Conservation (phyloP, 2,329 filamentous ascomycete species). For the Eutypa lata region DNA sequence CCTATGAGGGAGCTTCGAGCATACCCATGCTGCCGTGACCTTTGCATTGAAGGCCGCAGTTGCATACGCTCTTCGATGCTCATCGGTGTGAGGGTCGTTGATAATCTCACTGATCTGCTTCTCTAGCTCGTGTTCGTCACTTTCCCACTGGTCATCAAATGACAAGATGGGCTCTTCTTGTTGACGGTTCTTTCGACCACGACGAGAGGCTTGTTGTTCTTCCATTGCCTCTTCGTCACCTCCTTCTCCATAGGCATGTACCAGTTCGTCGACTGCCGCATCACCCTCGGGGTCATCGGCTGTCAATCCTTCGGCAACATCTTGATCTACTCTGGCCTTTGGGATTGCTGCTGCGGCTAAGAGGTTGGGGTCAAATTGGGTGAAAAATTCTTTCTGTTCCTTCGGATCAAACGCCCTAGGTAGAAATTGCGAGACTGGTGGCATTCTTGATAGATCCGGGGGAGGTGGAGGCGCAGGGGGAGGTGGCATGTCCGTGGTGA, state of each 20-base stretch:
- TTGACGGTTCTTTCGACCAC: conserved; percentile 23
- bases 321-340: conserved; percentile 14
- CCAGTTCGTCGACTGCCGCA: conserved; percentile 41
- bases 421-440: conserved; percentile 27
- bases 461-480: conserved; percentile 27
- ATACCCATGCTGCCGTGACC: conserved; percentile 50
- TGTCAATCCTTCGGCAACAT: conserved; percentile 23
- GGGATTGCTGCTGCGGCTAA: conserved; percentile 21
- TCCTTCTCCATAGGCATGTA: conserved; percentile 33
- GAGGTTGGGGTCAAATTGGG: conserved; percentile 26
- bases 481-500: conserved; percentile 24
- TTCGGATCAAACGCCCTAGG: conserved; percentile 24
- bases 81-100: conserved; percentile 52
- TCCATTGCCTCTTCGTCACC: conserved; percentile 9
- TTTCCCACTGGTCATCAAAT: conserved; percentile 61
- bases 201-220: conserved; percentile 14
- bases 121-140: conserved; percentile 64
- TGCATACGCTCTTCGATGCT: conserved; percentile 57
- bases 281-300: conserved; percentile 33
- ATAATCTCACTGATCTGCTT: conserved; percentile 69
- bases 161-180: conserved; percentile 41
- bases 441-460: conserved; percentile 25
- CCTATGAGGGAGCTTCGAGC: conserved; percentile 44
- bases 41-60: conserved; percentile 54
- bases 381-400: conserved; percentile 23